These are phyloP conservation scores for Myxozyma lipomycoides DNA, from an alignment of 805 yeast genomes.

Conservation along the genomic window DNA sequence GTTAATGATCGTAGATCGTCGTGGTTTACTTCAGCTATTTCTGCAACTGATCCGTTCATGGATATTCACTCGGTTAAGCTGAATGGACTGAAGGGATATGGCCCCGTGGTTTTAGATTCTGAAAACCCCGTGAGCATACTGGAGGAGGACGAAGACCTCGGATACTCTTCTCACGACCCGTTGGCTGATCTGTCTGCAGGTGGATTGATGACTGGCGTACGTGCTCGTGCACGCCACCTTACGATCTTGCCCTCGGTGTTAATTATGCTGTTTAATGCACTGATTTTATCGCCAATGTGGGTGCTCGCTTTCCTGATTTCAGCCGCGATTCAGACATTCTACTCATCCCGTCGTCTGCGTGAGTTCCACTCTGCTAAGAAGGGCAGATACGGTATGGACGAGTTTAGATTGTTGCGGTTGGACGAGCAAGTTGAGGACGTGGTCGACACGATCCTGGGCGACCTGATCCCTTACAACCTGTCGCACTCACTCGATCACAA, in stretches of 20 bases:
- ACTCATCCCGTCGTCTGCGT: slow-evolving; percentile 42
- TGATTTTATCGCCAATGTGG: slow-evolving; percentile 62
- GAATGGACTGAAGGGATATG: slow-evolving; percentile 45
- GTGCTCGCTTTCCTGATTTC: slow-evolving; percentile 52
- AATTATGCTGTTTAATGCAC: slow-evolving; percentile 37
- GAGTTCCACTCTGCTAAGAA: slow-evolving; percentile 27
- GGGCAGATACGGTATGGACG: slow-evolving; percentile 28
- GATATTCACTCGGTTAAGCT: slow-evolving; percentile 32
- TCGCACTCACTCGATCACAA: slow-evolving; percentile 28
- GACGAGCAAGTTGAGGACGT: slow-evolving; percentile 61
- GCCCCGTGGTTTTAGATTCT: slow-evolving; percentile 55
- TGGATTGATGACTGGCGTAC: slow-evolving; percentile 6
- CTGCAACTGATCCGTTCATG: slow-evolving; percentile 56
- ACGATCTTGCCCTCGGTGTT: slow-evolving; percentile 26
- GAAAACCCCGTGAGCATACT: slow-evolving; percentile 41
- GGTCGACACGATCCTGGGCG: slow-evolving; percentile 48
- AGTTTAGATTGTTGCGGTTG: slow-evolving; percentile 36
- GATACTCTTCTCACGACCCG: slow-evolving; percentile 9
- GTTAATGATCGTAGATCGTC: slow-evolving; percentile 76
- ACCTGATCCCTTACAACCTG: slow-evolving; percentile 22
- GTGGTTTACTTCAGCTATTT: slow-evolving; percentile 78
- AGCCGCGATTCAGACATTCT: slow-evolving; percentile 42
- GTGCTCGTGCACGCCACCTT: slow-evolving; percentile 7
- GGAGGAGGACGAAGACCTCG: background rate
- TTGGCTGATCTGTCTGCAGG: slow-evolving; percentile 10